These are phyloP conservation scores for Reutealis trisperma DNA, from an alignment of 345 rosid species.

Conservation along the genomic window DNA sequence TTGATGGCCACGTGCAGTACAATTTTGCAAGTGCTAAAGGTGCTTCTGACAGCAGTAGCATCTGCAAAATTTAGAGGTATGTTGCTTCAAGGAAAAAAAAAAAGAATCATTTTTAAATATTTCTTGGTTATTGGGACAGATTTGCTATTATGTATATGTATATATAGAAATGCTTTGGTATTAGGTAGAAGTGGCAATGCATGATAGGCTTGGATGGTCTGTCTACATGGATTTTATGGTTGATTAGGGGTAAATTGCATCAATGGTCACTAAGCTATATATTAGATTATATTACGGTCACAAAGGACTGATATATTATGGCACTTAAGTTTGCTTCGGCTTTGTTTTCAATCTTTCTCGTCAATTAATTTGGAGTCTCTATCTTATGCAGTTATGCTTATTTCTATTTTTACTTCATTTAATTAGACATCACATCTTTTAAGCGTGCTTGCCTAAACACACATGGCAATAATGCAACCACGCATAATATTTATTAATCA, in stretches of 20 bases:
- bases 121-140: slow-evolving; percentile 7
- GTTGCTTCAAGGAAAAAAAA: slow-evolving; percentile 24
- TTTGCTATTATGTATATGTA: slow-evolving; percentile 1
- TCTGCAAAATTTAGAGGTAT: slow-evolving; percentile 92
- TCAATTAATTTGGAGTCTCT: not conserved
- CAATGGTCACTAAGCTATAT: too few species aligned
- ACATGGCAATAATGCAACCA: not conserved
- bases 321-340: not conserved
- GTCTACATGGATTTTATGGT: not conserved
- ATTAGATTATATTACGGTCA: too few species aligned
- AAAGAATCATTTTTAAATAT: slow-evolving; percentile 21
- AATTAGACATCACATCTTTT: not conserved
- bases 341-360: not conserved
- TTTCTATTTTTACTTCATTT: not conserved
- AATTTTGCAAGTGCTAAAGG: slow-evolving; percentile 87
- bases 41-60: slow-evolving; percentile 94
- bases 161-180: slow-evolving; percentile 11
- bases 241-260: not conserved
- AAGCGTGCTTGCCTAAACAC: not conserved
- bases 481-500: not conserved
- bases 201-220: not conserved
- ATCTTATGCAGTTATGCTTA: not conserved
- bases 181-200: not conserved
- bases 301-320: too few species aligned
- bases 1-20: slow-evolving; percentile 62